phyloP scores from a whole-genome alignment of 805 yeast species.

The Barnettozyma californica region DNA sequence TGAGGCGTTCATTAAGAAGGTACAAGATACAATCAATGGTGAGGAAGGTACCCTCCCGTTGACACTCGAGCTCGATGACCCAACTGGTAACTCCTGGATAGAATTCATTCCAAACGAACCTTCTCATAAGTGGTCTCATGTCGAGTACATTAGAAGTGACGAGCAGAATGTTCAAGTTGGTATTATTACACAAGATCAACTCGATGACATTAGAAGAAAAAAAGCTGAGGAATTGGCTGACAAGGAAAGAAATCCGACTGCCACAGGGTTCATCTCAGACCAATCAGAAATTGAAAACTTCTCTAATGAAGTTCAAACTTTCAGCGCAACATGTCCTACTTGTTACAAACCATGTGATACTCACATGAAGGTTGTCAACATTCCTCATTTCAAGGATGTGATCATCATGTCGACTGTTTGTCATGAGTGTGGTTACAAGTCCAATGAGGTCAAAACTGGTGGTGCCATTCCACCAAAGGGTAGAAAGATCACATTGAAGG shows the following conservation, averaged over 20 bases:
- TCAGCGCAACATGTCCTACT: conserved; percentile 87
- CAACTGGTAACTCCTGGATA: conserved; percentile 96
- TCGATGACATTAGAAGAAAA: conserved; percentile 32
- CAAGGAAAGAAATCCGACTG: conserved; percentile 32
- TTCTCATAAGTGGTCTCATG: conserved; percentile 83
- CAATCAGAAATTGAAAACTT: conserved; percentile 79
- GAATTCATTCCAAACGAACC: conserved; percentile 85
- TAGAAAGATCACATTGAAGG: conserved; percentile 59
- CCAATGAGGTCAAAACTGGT: conserved; percentile 97
- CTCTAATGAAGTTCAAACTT: conserved; percentile 87
- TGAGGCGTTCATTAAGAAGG: conserved; percentile 57
- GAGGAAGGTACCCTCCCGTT: conserved; percentile 67
- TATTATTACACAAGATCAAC: conserved; percentile 57
- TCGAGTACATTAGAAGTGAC: conserved; percentile 76
- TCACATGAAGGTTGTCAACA: conserved; percentile 93
- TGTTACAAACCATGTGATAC: conserved; percentile 82
- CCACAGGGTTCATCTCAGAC: conserved; percentile 61
- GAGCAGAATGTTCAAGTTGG: conserved; percentile 87
- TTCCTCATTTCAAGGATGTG: conserved; percentile 97
- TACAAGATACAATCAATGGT: conserved; percentile 57
- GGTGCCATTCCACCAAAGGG: conserved; percentile 92
- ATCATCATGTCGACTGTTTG: conserved; percentile 94
- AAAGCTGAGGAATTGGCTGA: conserved; percentile 20
- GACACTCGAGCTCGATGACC: conserved; percentile 80
- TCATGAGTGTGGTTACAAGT: conserved; percentile 88